Percentiles rank a stretch among this genome's conserved stretches.
Evolutionary conservation across 129 eudicot species (phyloP).

Genomic region (Oenanthe sinensis): DNA sequence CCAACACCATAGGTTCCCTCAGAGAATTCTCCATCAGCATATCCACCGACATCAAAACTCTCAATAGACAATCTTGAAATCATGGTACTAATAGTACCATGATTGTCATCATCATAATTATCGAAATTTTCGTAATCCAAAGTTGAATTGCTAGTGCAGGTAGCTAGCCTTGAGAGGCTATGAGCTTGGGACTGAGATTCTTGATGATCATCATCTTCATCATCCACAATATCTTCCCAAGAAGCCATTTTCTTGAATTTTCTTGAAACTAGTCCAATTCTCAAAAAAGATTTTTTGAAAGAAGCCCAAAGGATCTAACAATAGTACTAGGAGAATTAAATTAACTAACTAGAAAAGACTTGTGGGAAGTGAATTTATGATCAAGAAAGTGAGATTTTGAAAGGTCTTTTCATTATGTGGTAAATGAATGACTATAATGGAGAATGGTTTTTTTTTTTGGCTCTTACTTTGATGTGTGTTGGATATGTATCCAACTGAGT

Average conservation of each 20-base stretch:
- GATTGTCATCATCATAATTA: slow-evolving; percentile 1
- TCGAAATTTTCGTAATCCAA: slow-evolving; percentile 6
- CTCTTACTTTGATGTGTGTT: slow-evolving; percentile 4
- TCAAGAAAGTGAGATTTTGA: neutral
- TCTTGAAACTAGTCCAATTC: neutral
- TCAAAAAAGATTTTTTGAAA: neutral
- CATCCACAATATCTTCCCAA: slow-evolving; percentile 11
- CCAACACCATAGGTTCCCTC: neutral
- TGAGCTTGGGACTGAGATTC: slow-evolving; percentile 7
- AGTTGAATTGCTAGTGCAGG: slow-evolving; percentile 8
- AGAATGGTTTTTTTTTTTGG: neutral
- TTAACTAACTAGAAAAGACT: neutral
- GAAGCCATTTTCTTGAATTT: slow-evolving; percentile 17
- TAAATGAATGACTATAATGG: neutral
- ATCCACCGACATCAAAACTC: slow-evolving; percentile 17
- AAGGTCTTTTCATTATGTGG: neutral
- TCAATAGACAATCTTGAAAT: slow-evolving; percentile 12
- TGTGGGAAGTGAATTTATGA: slow-evolving; percentile 2
- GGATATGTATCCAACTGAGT: neutral
- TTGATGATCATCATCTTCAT: slow-evolving; percentile 10
- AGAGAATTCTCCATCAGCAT: slow-evolving; percentile 8
- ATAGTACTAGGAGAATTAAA: neutral
- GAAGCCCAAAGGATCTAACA: neutral
- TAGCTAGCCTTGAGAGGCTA: slow-evolving; percentile 6
- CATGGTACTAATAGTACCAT: slow-evolving; percentile 8